phyloP scores from a whole-genome alignment of 169 alveolate species.

The Neospora caninum region DNA sequence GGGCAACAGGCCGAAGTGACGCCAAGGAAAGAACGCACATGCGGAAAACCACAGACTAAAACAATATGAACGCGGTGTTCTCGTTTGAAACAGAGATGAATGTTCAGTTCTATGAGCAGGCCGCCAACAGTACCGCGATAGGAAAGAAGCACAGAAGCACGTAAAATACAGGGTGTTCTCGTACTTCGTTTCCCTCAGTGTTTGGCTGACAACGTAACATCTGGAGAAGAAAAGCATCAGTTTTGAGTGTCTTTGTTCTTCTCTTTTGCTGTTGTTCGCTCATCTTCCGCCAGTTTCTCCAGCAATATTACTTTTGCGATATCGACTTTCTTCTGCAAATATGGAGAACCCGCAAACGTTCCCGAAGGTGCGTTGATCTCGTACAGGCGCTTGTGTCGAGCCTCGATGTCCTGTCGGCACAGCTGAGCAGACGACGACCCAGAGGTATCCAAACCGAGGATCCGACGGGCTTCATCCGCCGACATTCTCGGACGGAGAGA shows the following conservation, averaged over 20 bases:
- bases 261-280: neutral
- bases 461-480: conserved; percentile 48
- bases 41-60: too few relatives aligned
- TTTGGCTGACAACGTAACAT: neutral
- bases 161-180: neutral
- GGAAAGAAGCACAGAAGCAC: neutral
- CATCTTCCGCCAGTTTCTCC: conserved; percentile 10
- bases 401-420: conserved; percentile 3
- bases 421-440: neutral
- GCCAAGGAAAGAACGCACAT: too few relatives aligned
- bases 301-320: conserved; percentile 47
- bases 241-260: neutral
- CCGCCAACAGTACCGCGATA: too few relatives aligned
- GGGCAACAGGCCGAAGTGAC: too few relatives aligned
- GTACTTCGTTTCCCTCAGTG: neutral
- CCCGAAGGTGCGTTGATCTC: conserved; percentile 57
- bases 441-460: conserved; percentile 3
- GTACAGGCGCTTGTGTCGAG: conserved; percentile 28
- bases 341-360: conserved; percentile 50
- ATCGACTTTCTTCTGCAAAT: conserved; percentile 49
- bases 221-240: neutral
- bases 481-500: conserved; percentile 44
- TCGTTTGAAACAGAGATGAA: too few relatives aligned
- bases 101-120: too few relatives aligned
- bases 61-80: too few relatives aligned